A percentile compares a stretch with the other conserved stretches of the same genome.
Evolutionary conservation across 176 grass and related monocot species (phyloP).

Genomic region (Alloteropsis semialata): DNA sequence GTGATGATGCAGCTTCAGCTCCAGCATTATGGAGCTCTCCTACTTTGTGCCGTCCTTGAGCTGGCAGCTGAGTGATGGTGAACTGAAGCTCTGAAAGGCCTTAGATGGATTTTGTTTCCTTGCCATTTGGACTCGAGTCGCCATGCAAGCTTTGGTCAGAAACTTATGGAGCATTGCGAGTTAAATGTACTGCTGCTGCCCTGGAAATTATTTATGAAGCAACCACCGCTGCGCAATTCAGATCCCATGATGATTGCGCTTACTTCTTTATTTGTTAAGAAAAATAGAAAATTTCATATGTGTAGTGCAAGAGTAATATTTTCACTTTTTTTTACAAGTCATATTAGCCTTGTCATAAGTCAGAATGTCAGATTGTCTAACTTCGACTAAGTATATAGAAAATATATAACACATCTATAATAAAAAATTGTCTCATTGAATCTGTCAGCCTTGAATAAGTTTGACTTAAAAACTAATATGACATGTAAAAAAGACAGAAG

Average conservation of each 20-base stretch:
- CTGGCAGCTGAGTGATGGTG: slow-evolving; percentile 18
- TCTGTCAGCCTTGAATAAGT: no score
- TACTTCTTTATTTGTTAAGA: neutral
- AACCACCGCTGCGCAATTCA: slow-evolving; percentile 28
- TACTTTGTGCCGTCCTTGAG: slow-evolving; percentile 20
- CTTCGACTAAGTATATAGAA: no score
- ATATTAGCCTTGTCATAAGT: no score
- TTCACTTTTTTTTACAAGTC: no score
- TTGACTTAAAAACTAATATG: no score
- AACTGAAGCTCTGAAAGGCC: slow-evolving; percentile 31
- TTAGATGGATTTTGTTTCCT: slow-evolving; percentile 38
- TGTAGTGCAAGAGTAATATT: no score
- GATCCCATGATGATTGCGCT: neutral
- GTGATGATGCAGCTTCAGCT: neutral
- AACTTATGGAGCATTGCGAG: slow-evolving; percentile 9
- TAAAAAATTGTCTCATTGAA: no score
- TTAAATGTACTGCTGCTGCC: slow-evolving; percentile 28
- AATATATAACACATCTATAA: no score
- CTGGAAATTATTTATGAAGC: slow-evolving; percentile 32
- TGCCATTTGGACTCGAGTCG: slow-evolving; percentile 36
- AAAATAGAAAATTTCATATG: neutral
- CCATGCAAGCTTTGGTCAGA: slow-evolving; percentile 5
- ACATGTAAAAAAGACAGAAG: no score
- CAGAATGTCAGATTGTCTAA: no score
- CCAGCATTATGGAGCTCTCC: slow-evolving; percentile 8